Base-by-base conservation (phyloP, 2,329 filamentous ascomycete genomes). In the Scedosporium boydii region DNA sequence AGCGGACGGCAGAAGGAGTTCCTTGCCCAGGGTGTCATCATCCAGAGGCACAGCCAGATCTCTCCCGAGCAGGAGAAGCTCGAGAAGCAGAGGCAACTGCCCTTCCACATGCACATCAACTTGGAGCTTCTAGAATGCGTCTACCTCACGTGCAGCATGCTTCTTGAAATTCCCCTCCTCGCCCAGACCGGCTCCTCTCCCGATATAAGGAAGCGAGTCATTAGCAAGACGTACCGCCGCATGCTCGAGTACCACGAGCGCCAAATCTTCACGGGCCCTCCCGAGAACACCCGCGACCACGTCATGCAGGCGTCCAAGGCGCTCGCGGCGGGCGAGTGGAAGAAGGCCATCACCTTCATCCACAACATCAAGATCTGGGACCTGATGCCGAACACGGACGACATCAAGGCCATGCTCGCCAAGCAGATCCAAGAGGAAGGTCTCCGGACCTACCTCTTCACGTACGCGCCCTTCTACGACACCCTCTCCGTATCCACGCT, bases 41-140 rank as follows among this genome's bases (percentile, higher is more conserved):
- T 99, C 75, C 95, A 99, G 80, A 87, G 95, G 69, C 99, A 93
- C 80, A 93, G 86, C 70, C 93, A 96, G 72, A 95, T 99, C 65
- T 95, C 93, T 42, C 95, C 95, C 18, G 95, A 99, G 78, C 95
- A 99, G 78, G 95, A 99, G 80, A 90, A 93, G 68, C 84, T 98
- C 46, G 95, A 99, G 81, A 91, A 95, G 74, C 93, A 98, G 79
- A 88, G 95, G 70, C 95, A 99, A 79, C 85, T 99, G 68, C 95
- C 95, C 44, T 99, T 99, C 87, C 95, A 99, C 82, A 97, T 99
- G 92, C 95, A 99, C 84, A 99, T 99, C 82, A 99, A 99, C 82
- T 85, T 99, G 60, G 95, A 99, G 77, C 86, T 99, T 62, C 85
- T 99, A 46, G 95, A 99, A 80, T 98, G 95, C 72, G 93, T 98